Base-by-base conservation (phyloP, 805 yeast genomes). In the Lipomyces chichibuensis region DNA sequence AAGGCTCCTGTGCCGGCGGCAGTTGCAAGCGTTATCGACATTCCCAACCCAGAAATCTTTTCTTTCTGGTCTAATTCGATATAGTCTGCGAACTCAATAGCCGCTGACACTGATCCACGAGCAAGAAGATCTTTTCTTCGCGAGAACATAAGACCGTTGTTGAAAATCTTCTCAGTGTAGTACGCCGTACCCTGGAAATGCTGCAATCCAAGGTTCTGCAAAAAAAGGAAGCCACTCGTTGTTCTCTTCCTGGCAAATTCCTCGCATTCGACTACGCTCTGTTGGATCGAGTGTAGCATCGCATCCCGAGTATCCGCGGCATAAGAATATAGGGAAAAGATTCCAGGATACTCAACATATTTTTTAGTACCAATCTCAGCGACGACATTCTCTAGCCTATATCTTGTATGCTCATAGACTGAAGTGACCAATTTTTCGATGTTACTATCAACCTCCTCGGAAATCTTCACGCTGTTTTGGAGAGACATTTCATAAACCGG, bases 61-160 rank as follows among this genome's bases (percentile, higher is more conserved):
- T 71, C 70, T 4, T 57, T 33, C 57, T 60, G 66, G 33, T 71
- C 74, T 8, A 73, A 64, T 71, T 93, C 96, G 74, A 93, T 81
- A 72, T 92, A 87, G 78, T 95, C 98, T n/a, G 81, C 63, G 4
- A 90, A 53, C 13, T 88, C 85, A 29, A 94, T 82, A 25, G 85
- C 83, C 32, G 85, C 85, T 59, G 66, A 59, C 17, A 71, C 60
- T 5, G 71, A 69, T 17, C 63, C 73, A 14, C 71, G 70, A 14
- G 85, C 82, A 33, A 87, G 77, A 3, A 83, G 77, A 73, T 95
- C 97, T 52, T 83, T 84, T 65, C 83, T 83, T 71, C 92, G 86
- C 1, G 92, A 85, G 74, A 92, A 94, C 98, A 95, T 95, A 52
- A 89, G 83, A 35, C 86, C 87, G 9, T 89, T 84, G 65, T 88